A percentile compares a stretch with the other conserved stretches of the same genome.
phyloP scores from a whole-genome alignment of 2,329 filamentous ascomycete species.

The Claviceps fusiformis region DNA sequence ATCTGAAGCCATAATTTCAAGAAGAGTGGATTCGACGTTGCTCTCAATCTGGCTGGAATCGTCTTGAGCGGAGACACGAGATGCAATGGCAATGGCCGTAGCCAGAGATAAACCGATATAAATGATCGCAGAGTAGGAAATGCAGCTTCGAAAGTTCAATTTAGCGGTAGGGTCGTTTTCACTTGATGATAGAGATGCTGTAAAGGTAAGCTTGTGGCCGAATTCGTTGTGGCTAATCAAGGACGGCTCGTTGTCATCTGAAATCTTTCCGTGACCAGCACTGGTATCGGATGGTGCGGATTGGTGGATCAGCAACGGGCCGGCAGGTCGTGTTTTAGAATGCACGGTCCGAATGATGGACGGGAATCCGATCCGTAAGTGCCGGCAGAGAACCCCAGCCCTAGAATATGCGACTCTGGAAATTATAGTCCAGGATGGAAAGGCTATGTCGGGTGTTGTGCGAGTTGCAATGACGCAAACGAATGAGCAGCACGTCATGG shows the following conservation, averaged over 20 bases:
- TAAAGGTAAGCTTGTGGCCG: background rate
- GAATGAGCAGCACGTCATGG: constrained; percentile 1
- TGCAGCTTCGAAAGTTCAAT: background rate
- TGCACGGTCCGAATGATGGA: background rate
- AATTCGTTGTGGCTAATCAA: background rate
- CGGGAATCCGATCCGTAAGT: background rate
- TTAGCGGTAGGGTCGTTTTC: background rate
- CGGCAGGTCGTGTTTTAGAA: background rate
- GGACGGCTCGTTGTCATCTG: background rate
- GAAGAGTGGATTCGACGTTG: background rate
- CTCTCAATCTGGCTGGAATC: background rate
- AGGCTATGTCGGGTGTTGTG: background rate
- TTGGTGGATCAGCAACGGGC: background rate
- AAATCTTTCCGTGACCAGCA: background rate
- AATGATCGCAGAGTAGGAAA: background rate
- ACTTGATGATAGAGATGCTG: background rate
- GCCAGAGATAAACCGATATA: constrained; percentile 3
- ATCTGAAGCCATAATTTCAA: constrained; percentile 26
- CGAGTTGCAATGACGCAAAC: background rate
- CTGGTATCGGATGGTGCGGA: background rate
- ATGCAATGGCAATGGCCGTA: constrained; percentile 2
- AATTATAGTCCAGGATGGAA: background rate
- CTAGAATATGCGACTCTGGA: background rate
- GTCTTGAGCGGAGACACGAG: background rate
- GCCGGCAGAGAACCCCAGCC: background rate